These are phyloP conservation scores for Skeletonema grethae DNA, from an alignment of 108 stramenopile species.

Conservation along the genomic window DNA sequence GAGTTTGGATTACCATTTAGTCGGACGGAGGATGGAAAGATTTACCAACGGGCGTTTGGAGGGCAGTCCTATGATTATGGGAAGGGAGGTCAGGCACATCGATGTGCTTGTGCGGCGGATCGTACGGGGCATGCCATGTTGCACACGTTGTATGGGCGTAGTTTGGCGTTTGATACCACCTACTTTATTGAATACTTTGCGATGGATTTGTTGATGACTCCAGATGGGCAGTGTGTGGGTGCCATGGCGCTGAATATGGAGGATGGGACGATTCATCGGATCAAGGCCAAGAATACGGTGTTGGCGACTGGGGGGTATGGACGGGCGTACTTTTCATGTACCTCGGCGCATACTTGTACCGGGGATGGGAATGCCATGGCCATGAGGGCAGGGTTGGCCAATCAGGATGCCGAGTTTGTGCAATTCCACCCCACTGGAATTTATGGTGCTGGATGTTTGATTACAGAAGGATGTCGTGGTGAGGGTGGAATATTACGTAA, in stretches of 20 bases:
- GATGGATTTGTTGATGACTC: conserved; percentile 93
- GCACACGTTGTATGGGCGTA: conserved; percentile 98
- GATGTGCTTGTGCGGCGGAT: conserved; percentile 98
- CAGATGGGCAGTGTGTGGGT: conserved; percentile 90
- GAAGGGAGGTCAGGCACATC: conserved; percentile 97
- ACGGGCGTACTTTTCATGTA: conserved; percentile 97
- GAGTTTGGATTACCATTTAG: conserved; percentile 94
- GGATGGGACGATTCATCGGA: conserved; percentile 96
- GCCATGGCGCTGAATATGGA: conserved; percentile 99
- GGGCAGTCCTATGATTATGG: conserved; percentile 97
- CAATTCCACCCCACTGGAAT: conserved; percentile 99
- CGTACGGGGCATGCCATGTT: conserved; percentile 99
- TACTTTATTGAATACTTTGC: conserved; percentile 99
- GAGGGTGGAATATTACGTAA: conserved; percentile 99
- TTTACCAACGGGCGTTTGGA: conserved; percentile 99
- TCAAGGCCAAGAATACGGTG: conserved; percentile 97
- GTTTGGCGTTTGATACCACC: conserved; percentile 97
- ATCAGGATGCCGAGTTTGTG: conserved; percentile 99
- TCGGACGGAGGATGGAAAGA: conserved; percentile 97
- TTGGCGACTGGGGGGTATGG: conserved; percentile 99
- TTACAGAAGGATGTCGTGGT: conserved; percentile 99
- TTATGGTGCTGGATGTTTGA: conserved; percentile 99
- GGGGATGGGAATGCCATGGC: conserved; percentile 99
- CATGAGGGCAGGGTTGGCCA: conserved; percentile 82
- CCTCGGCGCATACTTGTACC: conserved; percentile 98